These are phyloP conservation scores for Backusella macrospora DNA, from an alignment of 192 early-diverging fungal species.

Conservation along the genomic window DNA sequence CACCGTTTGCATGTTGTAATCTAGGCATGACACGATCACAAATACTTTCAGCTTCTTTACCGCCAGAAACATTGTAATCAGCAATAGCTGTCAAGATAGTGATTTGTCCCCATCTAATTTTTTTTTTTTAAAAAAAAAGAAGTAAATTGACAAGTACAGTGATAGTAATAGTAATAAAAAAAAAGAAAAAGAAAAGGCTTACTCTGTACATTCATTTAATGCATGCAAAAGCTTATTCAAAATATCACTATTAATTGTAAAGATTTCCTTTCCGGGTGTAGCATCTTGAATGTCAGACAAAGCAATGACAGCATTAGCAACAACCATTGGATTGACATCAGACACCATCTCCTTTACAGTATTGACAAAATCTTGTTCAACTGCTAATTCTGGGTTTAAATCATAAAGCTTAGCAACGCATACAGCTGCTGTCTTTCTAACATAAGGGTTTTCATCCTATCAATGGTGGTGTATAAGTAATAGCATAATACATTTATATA, in stretches of 20 bases:
- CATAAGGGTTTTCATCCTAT: constrained; percentile 94
- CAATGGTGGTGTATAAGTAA: not conserved
- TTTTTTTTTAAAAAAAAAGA: not conserved
- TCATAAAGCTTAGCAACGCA: constrained; percentile 97
- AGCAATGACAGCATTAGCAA: constrained; percentile 94
- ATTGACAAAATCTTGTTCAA: constrained; percentile 93
- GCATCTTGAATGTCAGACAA: constrained; percentile 89
- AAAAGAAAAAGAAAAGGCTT: constrained; percentile 12
- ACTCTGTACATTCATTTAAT: constrained; percentile 97
- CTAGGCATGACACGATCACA: constrained; percentile 91
- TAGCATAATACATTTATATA: not conserved
- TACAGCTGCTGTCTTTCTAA: constrained; percentile 95
- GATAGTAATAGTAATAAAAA: not conserved
- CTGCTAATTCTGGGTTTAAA: constrained; percentile 79
- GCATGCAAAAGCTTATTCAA: constrained; percentile 88
- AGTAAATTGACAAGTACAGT: too few relatives aligned
- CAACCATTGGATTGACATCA: constrained; percentile 96
- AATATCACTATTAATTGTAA: constrained; percentile 69
- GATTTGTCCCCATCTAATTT: constrained; percentile 89
- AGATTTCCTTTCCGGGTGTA: constrained; percentile 67
- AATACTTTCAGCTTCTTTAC: constrained; percentile 84
- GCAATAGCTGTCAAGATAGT: constrained; percentile 87
- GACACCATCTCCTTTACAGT: constrained; percentile 86
- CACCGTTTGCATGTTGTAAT: constrained; percentile 95
- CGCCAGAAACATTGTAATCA: constrained; percentile 74